Evolutionary conservation across 2,329 filamentous ascomycete genomes (phyloP).

Genomic region (Colletotrichum liriopes): DNA sequence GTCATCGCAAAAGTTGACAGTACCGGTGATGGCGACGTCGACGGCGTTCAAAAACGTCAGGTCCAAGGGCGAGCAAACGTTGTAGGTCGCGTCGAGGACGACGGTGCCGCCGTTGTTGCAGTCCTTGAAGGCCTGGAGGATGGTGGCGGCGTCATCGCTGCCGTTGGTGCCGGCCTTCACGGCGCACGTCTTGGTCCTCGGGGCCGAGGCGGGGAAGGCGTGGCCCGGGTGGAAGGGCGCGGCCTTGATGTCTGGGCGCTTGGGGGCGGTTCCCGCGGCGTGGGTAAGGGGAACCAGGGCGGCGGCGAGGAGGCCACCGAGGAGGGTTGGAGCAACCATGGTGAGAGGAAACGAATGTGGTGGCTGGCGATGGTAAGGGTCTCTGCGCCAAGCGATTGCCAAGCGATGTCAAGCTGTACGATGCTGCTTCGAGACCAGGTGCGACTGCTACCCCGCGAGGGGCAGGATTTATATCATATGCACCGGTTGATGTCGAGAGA

Average conservation of each 20-base stretch:
- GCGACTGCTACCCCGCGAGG: conserved; percentile 18
- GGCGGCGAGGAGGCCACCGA: conserved; percentile 39
- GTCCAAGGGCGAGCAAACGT: conserved; percentile 75
- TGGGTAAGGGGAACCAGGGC: conserved; percentile 33
- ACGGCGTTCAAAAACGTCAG: conserved; percentile 75
- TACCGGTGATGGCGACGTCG: conserved; percentile 71
- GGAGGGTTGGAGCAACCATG: conserved; percentile 39
- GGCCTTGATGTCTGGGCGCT: conserved; percentile 43
- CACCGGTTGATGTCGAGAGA: background rate
- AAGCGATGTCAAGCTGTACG: conserved; percentile 25
- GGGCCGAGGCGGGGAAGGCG: conserved; percentile 44
- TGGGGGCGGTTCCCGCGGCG: conserved; percentile 26
- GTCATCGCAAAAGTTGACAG: conserved; percentile 75
- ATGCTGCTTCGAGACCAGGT: background rate
- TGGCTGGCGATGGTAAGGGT: background rate
- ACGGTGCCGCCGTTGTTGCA: conserved; percentile 77
- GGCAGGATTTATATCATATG: conserved; percentile 35
- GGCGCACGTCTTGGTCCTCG: conserved; percentile 47
- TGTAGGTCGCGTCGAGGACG: conserved; percentile 72
- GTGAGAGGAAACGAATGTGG: background rate
- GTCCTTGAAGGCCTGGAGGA: conserved; percentile 67
- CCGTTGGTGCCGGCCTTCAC: conserved; percentile 51
- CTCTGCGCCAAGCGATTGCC: conserved; percentile 30
- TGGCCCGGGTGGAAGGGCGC: conserved; percentile 42
- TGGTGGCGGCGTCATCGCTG: conserved; percentile 52